A percentile compares a stretch with the other conserved stretches of the same genome.
phyloP scores from a whole-genome alignment of 1,139 yeast species.

The Scheffersomyces quercinus region DNA sequence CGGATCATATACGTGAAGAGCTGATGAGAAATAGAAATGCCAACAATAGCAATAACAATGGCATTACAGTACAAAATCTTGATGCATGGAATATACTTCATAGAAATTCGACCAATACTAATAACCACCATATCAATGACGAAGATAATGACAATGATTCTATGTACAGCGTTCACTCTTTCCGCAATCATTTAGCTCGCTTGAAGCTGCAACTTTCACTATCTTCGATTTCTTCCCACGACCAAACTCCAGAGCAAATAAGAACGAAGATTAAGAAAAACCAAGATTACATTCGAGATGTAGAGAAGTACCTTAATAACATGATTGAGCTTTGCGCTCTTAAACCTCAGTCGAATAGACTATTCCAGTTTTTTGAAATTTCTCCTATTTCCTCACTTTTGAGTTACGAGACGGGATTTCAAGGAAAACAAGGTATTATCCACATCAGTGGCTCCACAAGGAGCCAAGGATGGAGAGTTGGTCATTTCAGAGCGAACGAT shows the following conservation, averaged over 20 bases:
- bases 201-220: conserved; percentile 31
- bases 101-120: conserved; percentile 1
- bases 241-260: conserved; percentile 33
- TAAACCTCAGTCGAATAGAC: conserved; percentile 76
- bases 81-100: conserved; percentile 7
- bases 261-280: conserved; percentile 27
- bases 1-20: too few relatives aligned
- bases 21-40: conserved; percentile 1
- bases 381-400: conserved; percentile 85
- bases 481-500: conserved; percentile 80
- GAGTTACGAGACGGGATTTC: conserved; percentile 77
- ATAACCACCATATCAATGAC: background rate
- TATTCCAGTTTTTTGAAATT: conserved; percentile 84
- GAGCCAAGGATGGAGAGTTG: conserved; percentile 94
- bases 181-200: conserved; percentile 27
- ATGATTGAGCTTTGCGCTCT: conserved; percentile 61
- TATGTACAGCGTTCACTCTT: conserved; percentile 17
- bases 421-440: conserved; percentile 87
- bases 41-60: background rate
- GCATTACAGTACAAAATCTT: background rate
- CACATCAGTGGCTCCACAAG: conserved; percentile 80
- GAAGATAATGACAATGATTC: conserved; percentile 17
- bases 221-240: conserved; percentile 27
- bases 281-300: conserved; percentile 39
- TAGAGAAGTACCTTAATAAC: conserved; percentile 65